A percentile compares a stretch with the other conserved stretches of the same genome.
phyloP scores from a whole-genome alignment of 169 alveolate genomes.

The Plasmodium gallinaceum region DNA sequence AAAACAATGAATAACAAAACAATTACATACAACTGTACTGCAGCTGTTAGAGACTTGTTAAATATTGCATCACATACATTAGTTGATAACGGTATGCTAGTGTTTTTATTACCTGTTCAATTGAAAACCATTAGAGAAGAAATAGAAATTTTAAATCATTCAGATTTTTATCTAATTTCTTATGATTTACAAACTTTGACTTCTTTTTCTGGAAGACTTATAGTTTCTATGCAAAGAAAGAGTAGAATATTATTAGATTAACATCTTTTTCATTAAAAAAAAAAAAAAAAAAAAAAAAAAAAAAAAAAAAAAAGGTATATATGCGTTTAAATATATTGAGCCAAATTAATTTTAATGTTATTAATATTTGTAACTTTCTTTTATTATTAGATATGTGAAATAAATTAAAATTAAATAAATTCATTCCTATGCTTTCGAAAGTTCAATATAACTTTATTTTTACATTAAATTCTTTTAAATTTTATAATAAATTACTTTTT shows the following conservation, averaged over 20 bases:
- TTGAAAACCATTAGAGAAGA: constrained; percentile 70
- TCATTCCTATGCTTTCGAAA: too few species aligned
- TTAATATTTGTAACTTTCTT: too few species aligned
- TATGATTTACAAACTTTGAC: constrained; percentile 68
- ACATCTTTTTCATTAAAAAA: too few species aligned
- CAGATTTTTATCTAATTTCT: constrained; percentile 67
- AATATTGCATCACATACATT: constrained; percentile 80
- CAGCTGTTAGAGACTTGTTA: constrained; percentile 75
- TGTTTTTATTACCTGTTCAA: constrained; percentile 87
- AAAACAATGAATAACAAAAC: constrained; percentile 29
- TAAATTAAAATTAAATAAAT: too few species aligned
- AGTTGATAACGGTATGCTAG: constrained; percentile 87
- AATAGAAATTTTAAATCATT: constrained; percentile 55
- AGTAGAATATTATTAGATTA: constrained; percentile 22
- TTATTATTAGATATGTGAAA: too few species aligned
- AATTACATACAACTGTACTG: constrained; percentile 33
- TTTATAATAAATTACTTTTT: too few species aligned
- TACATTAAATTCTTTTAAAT: too few species aligned
- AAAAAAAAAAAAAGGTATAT: too few species aligned
- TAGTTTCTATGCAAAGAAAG: constrained; percentile 75
- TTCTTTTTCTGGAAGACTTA: constrained; percentile 44
- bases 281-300: too few species aligned
- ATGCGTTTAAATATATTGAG: too few species aligned
- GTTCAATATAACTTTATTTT: too few species aligned
- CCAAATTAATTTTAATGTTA: too few species aligned